Percentiles rank a stretch among this genome's conserved stretches.
These are phyloP conservation scores for Penicillium canariense DNA, from an alignment of 495 filamentous ascomycete genomes.

Conservation along the genomic window DNA sequence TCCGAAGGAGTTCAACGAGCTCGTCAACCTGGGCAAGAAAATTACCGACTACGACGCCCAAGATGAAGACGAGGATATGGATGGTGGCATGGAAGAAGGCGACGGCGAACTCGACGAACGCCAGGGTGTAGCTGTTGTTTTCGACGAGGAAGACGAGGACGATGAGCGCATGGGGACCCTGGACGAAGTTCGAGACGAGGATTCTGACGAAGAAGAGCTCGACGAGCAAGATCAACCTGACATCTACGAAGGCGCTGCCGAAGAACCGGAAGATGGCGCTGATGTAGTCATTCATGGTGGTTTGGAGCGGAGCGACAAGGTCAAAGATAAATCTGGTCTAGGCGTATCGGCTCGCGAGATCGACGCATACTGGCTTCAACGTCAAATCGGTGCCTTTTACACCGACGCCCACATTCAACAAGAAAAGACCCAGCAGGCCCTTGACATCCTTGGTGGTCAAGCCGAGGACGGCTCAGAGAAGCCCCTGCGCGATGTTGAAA, in stretches of 20 bases:
- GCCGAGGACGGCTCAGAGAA: slow-evolving; percentile 79
- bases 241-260: slow-evolving; percentile 52
- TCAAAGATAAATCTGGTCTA: slow-evolving; percentile 51
- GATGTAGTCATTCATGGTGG: slow-evolving; percentile 80
- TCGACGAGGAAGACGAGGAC: slow-evolving; percentile 90
- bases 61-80: slow-evolving; percentile 92
- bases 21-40: slow-evolving; percentile 96
- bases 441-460: slow-evolving; percentile 74
- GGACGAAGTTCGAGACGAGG: slow-evolving; percentile 79
- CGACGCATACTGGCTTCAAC: slow-evolving; percentile 95
- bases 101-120: slow-evolving; percentile 83
- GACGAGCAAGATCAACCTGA: slow-evolving; percentile 49
- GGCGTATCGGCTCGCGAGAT: slow-evolving; percentile 79
- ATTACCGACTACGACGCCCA: slow-evolving; percentile 98
- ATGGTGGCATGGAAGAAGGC: slow-evolving; percentile 57
- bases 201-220: slow-evolving; percentile 69
- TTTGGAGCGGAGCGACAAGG: slow-evolving; percentile 36
- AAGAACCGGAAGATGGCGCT: slow-evolving; percentile 49
- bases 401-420: slow-evolving; percentile 87
- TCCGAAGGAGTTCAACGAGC: slow-evolving; percentile 92
- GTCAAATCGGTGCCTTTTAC: slow-evolving; percentile 85
- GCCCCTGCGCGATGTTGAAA: slow-evolving; percentile 87
- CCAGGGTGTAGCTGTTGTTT: slow-evolving; percentile 95
- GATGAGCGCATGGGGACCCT: slow-evolving; percentile 72
- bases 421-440: slow-evolving; percentile 76